Percentiles rank a stretch among this genome's conserved stretches.
Evolutionary conservation across 257 asterid species (phyloP).

Genomic region (Sherardia arvensis): DNA sequence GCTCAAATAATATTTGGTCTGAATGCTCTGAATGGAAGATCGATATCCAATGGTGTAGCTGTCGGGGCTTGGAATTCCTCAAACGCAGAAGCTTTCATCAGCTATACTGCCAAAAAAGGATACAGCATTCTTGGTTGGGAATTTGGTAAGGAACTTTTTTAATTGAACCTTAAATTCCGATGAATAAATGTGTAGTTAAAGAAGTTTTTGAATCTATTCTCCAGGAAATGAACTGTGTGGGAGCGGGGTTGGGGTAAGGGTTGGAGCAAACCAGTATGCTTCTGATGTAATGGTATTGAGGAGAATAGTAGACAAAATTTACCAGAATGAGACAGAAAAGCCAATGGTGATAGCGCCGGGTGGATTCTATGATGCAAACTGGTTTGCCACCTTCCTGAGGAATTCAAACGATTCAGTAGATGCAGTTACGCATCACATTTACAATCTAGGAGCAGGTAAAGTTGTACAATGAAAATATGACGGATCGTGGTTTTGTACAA

Average conservation of each 20-base stretch:
- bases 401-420: slow-evolving; percentile 28
- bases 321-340: slow-evolving; percentile 19
- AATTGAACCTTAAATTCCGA: background rate
- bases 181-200: background rate
- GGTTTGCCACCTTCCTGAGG: slow-evolving; percentile 36
- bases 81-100: slow-evolving; percentile 53
- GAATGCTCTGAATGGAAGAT: slow-evolving; percentile 59
- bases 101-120: slow-evolving; percentile 54
- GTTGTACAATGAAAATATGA: background rate
- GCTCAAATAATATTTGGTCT: slow-evolving; percentile 60
- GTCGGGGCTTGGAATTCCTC: slow-evolving; percentile 57
- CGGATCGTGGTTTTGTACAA: background rate
- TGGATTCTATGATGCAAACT: slow-evolving; percentile 45
- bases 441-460: slow-evolving; percentile 71
- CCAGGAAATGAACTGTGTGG: slow-evolving; percentile 70
- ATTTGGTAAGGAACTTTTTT: slow-evolving; percentile 35
- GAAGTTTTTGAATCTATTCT: background rate
- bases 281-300: slow-evolving; percentile 31
- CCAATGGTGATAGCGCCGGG: slow-evolving; percentile 52
- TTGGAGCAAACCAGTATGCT: slow-evolving; percentile 45
- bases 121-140: slow-evolving; percentile 67
- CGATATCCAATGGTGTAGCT: slow-evolving; percentile 29
- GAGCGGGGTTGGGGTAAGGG: slow-evolving; percentile 43
- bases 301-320: slow-evolving; percentile 29
- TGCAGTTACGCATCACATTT: slow-evolving; percentile 56